These are phyloP conservation scores for Colletotrichum spaethianum DNA, from an alignment of 2,329 filamentous ascomycete genomes.

Conservation along the genomic window DNA sequence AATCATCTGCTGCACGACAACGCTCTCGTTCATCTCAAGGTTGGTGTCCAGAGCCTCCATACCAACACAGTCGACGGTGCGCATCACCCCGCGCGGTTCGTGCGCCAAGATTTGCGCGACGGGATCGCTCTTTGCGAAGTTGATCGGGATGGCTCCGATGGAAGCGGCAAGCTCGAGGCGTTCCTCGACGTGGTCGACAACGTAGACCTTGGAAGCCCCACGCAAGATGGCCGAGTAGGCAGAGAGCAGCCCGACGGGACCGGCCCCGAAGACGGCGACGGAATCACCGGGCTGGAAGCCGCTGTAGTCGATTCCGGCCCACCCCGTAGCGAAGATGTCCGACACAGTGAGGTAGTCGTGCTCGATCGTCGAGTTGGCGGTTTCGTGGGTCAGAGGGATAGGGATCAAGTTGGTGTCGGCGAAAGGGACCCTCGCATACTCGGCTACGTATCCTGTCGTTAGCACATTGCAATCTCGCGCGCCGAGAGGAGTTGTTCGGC, in stretches of 20 bases:
- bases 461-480: not conserved
- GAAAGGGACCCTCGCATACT: slow-evolving; percentile 75
- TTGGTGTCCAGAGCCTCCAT: slow-evolving; percentile 41
- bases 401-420: slow-evolving; percentile 76
- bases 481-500: not conserved
- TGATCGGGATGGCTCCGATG: slow-evolving; percentile 43
- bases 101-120: slow-evolving; percentile 42
- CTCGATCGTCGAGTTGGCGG: slow-evolving; percentile 68
- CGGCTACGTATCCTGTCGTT: slow-evolving; percentile 37
- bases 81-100: slow-evolving; percentile 39
- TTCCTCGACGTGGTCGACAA: slow-evolving; percentile 43
- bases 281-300: slow-evolving; percentile 72
- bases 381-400: slow-evolving; percentile 56
- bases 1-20: slow-evolving; percentile 41
- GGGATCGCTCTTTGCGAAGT: slow-evolving; percentile 39
- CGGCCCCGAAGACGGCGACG: slow-evolving; percentile 74
- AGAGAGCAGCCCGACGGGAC: slow-evolving; percentile 74
- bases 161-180: slow-evolving; percentile 42
- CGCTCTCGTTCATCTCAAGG: slow-evolving; percentile 37
- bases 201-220: slow-evolving; percentile 43
- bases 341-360: slow-evolving; percentile 68
- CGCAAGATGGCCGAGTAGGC: slow-evolving; percentile 45
- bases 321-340: slow-evolving; percentile 64
- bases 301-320: slow-evolving; percentile 69
- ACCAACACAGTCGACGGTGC: slow-evolving; percentile 43